Evolutionary conservation across 306 rosid genomes (phyloP), one percentile per base, ranked within the genome.

Genomic region (Rosa persica): DNA sequence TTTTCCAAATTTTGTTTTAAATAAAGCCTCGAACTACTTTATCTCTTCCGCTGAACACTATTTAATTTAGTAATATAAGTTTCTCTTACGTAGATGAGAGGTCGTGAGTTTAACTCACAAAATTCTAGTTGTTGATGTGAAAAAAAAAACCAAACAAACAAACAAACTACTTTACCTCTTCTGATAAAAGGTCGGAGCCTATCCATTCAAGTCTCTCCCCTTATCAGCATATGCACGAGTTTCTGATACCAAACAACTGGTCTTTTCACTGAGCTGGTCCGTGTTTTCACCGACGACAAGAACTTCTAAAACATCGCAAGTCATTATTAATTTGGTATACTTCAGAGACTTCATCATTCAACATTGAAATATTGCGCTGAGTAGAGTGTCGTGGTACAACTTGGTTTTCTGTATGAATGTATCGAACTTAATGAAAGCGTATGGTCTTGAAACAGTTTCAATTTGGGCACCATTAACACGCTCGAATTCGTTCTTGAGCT

Each of bases 281-380:
- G 92, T 86, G 83, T 92, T 95, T 89, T 94, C 97, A 67, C 98
- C 98, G 83, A 90, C 97, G 82, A 97, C 97, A 79, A 94, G 93
- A 85, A 94, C 97, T 81, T 94, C 98, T 87, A 90, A 97, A 85
- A 94, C 97, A 87, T 94, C 92, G 27, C 98, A 93, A 57, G 97
- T 94, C 97, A 94, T 92, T 78, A 92, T 90, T n/a, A n/a, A n/a
- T n/a, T 85, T 92, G 97, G 84, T 94, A 96, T 84, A 94, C 98
- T 89, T 94, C 98, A 85, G 92, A 96, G 85, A 94, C 98, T 88
- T 94, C 98, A 85, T 94, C 98, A 72, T 92, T 94, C 91, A 92
- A 86, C 85, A 92, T 94, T 42, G 97, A 86, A 87, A 94, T 90
- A 86, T 94, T 94, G 66, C 98, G 93, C 83, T 92, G 97, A 73